Conservation (phyloP, 306 rosid genomes). For the Erythrophleum fordii region DNA sequence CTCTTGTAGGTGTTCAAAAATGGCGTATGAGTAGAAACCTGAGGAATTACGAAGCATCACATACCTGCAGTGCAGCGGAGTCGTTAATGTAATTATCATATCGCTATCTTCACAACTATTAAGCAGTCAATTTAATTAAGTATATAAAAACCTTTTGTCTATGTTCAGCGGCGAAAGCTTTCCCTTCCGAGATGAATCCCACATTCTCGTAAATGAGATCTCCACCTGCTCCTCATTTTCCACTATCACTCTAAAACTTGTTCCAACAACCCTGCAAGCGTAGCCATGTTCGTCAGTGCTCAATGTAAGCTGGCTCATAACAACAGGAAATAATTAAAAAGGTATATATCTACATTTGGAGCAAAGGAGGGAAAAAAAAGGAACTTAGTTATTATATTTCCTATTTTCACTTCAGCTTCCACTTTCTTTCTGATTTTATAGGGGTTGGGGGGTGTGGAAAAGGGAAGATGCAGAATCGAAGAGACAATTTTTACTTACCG, state of each 20-base stretch:
- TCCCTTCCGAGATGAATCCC: constrained; percentile 81
- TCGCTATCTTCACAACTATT: constrained; percentile 9
- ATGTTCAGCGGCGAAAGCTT: constrained; percentile 75
- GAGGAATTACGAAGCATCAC: constrained; percentile 73
- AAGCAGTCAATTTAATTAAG: not conserved
- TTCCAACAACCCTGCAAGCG: constrained; percentile 65
- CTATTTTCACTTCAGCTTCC: not conserved
- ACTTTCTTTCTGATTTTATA: not conserved
- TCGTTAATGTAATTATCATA: not conserved
- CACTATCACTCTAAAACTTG: constrained; percentile 53
- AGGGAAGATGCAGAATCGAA: not conserved
- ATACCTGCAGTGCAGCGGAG: constrained; percentile 54
- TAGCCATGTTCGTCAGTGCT: not conserved
- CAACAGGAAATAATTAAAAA: not conserved
- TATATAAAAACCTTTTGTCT: constrained; percentile 75
- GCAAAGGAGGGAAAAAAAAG: not conserved
- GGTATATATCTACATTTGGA: not conserved
- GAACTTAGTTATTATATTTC: not conserved
- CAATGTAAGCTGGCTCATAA: not conserved
- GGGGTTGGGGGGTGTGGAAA: not conserved
- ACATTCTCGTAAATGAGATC: constrained; percentile 72
- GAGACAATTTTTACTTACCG: constrained; percentile 48
- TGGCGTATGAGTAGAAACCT: constrained; percentile 80
- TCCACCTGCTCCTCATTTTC: constrained; percentile 78
- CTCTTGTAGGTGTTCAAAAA: constrained; percentile 67